Evolutionary conservation across 176 grass and related monocot species (phyloP), one percentile per base, ranked within the genome.

Genomic region (Cenchrus purpureus): DNA sequence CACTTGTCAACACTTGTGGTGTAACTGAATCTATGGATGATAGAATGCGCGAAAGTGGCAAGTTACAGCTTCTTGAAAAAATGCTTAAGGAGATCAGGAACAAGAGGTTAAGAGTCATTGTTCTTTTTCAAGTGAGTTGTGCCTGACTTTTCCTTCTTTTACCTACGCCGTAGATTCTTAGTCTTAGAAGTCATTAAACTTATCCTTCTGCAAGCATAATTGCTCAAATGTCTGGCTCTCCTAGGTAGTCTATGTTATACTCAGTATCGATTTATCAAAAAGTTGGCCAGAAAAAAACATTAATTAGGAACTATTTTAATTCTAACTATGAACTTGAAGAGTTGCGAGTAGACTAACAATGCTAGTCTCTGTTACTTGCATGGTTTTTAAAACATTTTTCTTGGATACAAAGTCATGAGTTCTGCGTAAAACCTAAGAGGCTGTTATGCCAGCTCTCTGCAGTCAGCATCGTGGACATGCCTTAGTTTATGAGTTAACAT

Each of bases 61-160:
- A 98, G 54, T 62, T 98, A 68, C 83, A 88, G 76, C 77, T 98
- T 37, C 87, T 98, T 76, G 89, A 92, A 46, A 98, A 93, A 89
- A 92, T 95, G 84, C 85, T 98, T 52, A 74, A 91, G 84, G 89
- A 78, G 71, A 88, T 93, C 59, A 79, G 51, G 60, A 87, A 86
- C 16, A 90, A 70, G 68, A 80, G 85, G 13, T 65, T 90, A 52
- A 87, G 91, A 74, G 93, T 87, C 43, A 29, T 98, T 82, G 69
- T 98, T 92, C 79, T 98, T 89, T 98, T 93, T 90, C 94, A 96
- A 71, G 94, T 93, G 68, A 79, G 87, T 65, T 73, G 32, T 62
- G 34, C 34, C 71, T n/a, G 48, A 19, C 49, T 42, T 82, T 31
- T 32, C 46, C 11, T 42, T 78, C 15, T 67, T 32, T 83, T 86